Base-by-base conservation (phyloP, 2,329 filamentous ascomycete species). In the Ilyonectria robusta region DNA sequence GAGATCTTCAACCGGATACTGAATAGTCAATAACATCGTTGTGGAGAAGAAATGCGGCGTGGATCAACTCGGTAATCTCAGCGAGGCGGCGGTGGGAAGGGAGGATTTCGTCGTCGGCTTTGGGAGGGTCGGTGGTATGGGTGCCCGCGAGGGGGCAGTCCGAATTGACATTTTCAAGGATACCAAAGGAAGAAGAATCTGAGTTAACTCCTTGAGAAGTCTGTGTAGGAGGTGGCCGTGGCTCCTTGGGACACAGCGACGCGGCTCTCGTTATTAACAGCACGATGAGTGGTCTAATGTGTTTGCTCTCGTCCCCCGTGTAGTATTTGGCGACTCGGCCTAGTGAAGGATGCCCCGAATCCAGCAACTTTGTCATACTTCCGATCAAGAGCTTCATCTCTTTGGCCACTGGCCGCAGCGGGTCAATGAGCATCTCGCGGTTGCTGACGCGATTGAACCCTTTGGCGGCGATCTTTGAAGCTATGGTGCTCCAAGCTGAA, bases 1-100 rank as follows among this genome's bases (percentile, higher is more conserved):
- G 92, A 3, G 91, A 90, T 31, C 94, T 93, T 67, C 96, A 92
- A 61, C 96, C 90, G 9, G 94, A 92, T 47, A 93, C 87, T 1
- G 95, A 97, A 79, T 95, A 93, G 79, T 99, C 96, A 77, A 99
- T 97, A 31, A 99, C 96, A 83, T 99, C 96, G 86, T 99, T 96
- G 82, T 99, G 96, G 15, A 99, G 90, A n/a, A 99, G 88, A 2
- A 95, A 98, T 1, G 96, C 95, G 0, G 96, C 98, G 81, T 99
- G 96, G 72, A 99, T 98, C 62, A 99, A 87, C 82, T 99, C 96
- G 2, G 95, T 96, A 77, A 99, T 98, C 82, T 99, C 96, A 58
- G 96, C 96, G 42, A 99, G 86, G 31, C 96, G 91, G 70, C 95
- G 88, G 79, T 99, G 96, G 19, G 94, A 93, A n/a, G 96, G 95